Base-by-base conservation (phyloP, 2,329 filamentous ascomycete species). In the Clonostachys byssicola region DNA sequence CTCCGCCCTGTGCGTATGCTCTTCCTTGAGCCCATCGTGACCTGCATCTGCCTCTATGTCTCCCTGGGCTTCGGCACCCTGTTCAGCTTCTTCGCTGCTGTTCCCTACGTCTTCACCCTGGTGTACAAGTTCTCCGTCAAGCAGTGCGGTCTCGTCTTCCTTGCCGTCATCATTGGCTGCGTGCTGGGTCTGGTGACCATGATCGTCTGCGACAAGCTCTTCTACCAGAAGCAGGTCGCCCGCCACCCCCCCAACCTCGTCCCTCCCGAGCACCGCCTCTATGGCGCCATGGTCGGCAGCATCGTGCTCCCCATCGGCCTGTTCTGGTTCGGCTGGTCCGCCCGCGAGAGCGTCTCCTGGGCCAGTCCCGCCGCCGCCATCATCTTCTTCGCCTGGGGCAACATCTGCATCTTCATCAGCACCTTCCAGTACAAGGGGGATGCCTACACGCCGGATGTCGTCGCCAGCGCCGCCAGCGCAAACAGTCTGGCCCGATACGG, bases 261-360 rank as follows among this genome's bases (percentile, higher is more conserved):
- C 0, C 69, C 70, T 0, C 80, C 81, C 0, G 81, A 86, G 59
- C 67, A 83, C 49, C 67, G 82, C 1, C 64, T 86, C 12, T 77
- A 81, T 48, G 71, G 74, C 1, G 78, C 79, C 14, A 82, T 84
- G 75, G 60, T 81, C 9, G 80, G 79, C 1, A 76, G 76, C 49
- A 41, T 79, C 13, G 72, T 74, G 0, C 59, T 83, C 6, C 77
- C 78, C 17, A 39, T 77, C 1, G 73, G 73, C 0, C 57, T 85
- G 10, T 83, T 83, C 55, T 81, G 80, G 78, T 81, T 81, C 52
- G 78, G 71, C 1, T 85, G 81, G 81, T 73, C 75, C 2, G 73
- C 76, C 1, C 60, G 67, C 5, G 48, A 52, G 1, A 65, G 64
- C 7, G 57, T 75, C 2, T 69, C 71, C 5, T 83, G 78, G 76